A percentile compares a stretch with the other conserved stretches of the same genome.
Conservation (phyloP, 352 stramenopile species). For the Phytopythium montanum region DNA sequence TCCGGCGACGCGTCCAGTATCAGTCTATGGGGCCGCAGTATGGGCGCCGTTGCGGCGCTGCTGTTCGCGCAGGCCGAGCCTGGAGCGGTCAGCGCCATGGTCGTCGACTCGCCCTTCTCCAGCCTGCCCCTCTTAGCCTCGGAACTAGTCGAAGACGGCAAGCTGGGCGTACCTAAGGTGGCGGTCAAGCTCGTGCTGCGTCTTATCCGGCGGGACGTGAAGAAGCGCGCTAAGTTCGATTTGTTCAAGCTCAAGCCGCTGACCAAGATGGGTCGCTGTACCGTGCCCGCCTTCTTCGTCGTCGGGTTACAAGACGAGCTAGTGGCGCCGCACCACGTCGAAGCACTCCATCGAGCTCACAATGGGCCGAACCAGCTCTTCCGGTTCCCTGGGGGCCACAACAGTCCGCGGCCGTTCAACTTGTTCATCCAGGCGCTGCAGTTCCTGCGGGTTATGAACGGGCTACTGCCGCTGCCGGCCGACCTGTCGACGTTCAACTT, state of each 20-base stretch:
- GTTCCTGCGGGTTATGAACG: constrained; percentile 79
- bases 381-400: constrained; percentile 77
- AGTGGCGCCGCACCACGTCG: constrained; percentile 69
- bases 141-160: constrained; percentile 79
- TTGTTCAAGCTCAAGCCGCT: constrained; percentile 88
- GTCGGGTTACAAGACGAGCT: constrained; percentile 76
- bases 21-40: constrained; percentile 74
- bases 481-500: constrained; percentile 50
- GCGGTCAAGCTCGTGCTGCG: constrained; percentile 81
- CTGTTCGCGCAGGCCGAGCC: constrained; percentile 57
- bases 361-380: constrained; percentile 80
- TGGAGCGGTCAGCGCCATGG: constrained; percentile 63
- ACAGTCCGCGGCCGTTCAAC: constrained; percentile 69
- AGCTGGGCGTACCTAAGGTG: constrained; percentile 77
- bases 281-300: constrained; percentile 74
- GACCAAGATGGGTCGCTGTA: constrained; percentile 61
- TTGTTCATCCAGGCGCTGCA: constrained; percentile 79
- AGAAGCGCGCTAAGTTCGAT: constrained; percentile 80
- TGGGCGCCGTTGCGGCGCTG: constrained; percentile 73
- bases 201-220: constrained; percentile 76
- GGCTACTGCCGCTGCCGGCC: constrained; percentile 54
- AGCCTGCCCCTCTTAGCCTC: constrained; percentile 66
- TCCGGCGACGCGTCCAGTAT: constrained; percentile 52
- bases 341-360: constrained; percentile 67
- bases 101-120: constrained; percentile 81